Evolutionary conservation across 768 basidiomycete species (phyloP), one percentile per base, ranked within the genome.

Genomic region (Suillus ampliporus): DNA sequence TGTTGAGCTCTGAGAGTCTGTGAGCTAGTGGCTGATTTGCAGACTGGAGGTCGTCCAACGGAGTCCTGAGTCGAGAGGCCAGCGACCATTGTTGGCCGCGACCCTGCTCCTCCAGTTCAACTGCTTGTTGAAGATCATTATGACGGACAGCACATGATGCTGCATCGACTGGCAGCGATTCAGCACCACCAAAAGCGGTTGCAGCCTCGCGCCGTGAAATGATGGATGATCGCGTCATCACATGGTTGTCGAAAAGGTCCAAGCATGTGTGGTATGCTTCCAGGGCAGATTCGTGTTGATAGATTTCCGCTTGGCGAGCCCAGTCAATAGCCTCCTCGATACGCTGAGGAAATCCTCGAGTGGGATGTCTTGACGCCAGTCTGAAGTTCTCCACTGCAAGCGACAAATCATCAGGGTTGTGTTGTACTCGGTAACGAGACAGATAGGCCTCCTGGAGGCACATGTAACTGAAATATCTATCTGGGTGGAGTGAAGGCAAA

Each of bases 61-160:
- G 41, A 41, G 41, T 41, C 19, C 64, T 67, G 9, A 56, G 68
- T 19, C 71, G 72, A 53, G 68, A 69, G 0, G 19, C 41, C 19
- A 43, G 41, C 19, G 41, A 43, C 41, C 41, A 43, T n/a, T 43
- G 41, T 43, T 43, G 19, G 17, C 41, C 41, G 8, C 41, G 19
- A 2, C 41, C 41, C 41, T 19, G 41, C 19, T 43, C 41, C 41
- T n/a, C 19, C 3, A 43, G 41, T 43, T 43, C 41, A n/a, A n/a
- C 41, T 7, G 41, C 41, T 41, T 9, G 19, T 19, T 8, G 41
- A 7, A 43, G 41, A 43, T 43, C 8, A n/a, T n/a, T n/a, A 6
- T 8, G 19, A 9, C 41, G 41, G 8, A 43, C 9, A 6, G 41
- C 41, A 4, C 41, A 43, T n/a, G 41, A 43, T 19, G 41, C 41